Evolutionary conservation across 305 asterid genomes (phyloP), one percentile per base, ranked within the genome.

Genomic region (Plantago lanceolata): DNA sequence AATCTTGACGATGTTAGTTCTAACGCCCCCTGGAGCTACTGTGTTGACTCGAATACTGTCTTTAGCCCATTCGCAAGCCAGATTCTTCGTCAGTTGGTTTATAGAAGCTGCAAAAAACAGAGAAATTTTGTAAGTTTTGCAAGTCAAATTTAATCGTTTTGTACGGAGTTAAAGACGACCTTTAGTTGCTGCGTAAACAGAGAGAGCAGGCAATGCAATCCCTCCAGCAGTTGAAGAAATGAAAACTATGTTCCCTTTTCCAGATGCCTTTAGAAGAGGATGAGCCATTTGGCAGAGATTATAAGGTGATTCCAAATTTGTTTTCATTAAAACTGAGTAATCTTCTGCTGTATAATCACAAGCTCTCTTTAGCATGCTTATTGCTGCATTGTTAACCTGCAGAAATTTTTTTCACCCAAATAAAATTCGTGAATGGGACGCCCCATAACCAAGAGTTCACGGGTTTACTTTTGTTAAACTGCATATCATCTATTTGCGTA

Each of bases 311-410:
- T 85, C 92, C 28, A 86, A 15, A 55, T 88, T 88, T 4, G 75
- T 78, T 54, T 66, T 73, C 75, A 82, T 76, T 52, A 85, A 24
- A 1, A 70, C 63, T 0, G 77, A 58, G 55, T 57, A 82, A 24
- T 88, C 96, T 18, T 78, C 84, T 2, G 35, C 71, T 0, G 53
- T 75, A 31, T 61, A 55, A 12, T 88, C 86, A 5, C 57, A 31
- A 0, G 88, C 86, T 35, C 60, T 63, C 64, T 75, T 85, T 66
- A 84, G 49, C 48, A 84, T 13, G 31, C 65, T 71, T 19, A 52
- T 56, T 53, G 82, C 96, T 14, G 96, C 96, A 52, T 85, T 85
- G 63, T 88, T 88, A 18, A 88, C 87, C 96, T 88, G 40, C 40
- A 5, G 11, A 33, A 33, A 5, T 7, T 33, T 33, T 5, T 33